phyloP scores from a whole-genome alignment of 768 basidiomycete genomes.

The Leucosporidium creatinivorum region DNA sequence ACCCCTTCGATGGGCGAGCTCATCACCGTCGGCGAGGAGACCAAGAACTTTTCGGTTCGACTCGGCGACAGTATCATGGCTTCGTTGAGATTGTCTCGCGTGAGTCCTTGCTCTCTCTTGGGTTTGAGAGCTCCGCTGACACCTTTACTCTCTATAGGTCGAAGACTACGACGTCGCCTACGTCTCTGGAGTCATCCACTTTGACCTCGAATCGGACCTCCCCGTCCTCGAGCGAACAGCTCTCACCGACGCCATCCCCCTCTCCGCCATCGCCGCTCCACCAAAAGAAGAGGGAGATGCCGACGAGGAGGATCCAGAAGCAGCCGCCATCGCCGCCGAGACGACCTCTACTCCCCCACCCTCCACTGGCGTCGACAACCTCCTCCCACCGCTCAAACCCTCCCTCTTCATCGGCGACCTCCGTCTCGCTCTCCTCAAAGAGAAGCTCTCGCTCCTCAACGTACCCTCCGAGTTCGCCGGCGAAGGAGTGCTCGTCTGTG shows the following conservation, averaged over 20 bases:
- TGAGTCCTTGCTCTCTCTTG: constrained; percentile 7
- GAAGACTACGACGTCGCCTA: constrained; percentile 96
- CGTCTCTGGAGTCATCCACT: constrained; percentile 77
- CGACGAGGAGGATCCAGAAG: not conserved
- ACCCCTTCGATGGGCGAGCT: constrained; percentile 68
- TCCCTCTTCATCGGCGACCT: constrained; percentile 98
- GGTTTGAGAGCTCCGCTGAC: constrained; percentile 4
- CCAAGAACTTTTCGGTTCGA: constrained; percentile 86
- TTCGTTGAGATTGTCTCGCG: constrained; percentile 65
- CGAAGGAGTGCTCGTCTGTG: constrained; percentile 88
- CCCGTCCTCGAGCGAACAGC: constrained; percentile 68
- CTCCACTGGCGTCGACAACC: not conserved
- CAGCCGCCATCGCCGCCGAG: not conserved
- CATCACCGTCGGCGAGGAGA: constrained; percentile 89
- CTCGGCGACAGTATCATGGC: constrained; percentile 80
- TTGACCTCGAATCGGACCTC: constrained; percentile 77
- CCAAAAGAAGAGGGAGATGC: not conserved
- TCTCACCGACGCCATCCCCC: constrained; percentile 33
- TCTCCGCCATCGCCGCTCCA: not conserved
- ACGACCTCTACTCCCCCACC: not conserved
- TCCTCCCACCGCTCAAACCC: constrained; percentile 61
- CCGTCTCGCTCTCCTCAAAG: constrained; percentile 79
- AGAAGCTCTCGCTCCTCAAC: constrained; percentile 63
- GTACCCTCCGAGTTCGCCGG: constrained; percentile 93
- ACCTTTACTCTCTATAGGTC: constrained; percentile 54